Conservation (phyloP, 1,139 yeast genomes). For the Taphrina confusa region DNA sequence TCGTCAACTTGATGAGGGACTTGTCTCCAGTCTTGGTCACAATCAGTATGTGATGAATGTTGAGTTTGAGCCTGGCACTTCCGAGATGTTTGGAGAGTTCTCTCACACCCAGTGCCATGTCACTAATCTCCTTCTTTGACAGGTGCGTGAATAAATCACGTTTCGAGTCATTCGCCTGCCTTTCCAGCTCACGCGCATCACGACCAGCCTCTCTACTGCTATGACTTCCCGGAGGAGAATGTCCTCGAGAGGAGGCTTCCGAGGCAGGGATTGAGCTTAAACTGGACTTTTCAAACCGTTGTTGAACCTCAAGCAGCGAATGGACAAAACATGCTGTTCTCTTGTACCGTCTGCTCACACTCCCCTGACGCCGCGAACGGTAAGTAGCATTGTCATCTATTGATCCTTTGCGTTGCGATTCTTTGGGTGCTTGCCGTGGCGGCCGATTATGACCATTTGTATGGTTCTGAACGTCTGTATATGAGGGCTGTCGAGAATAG, state of each 20-base stretch:
- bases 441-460: constrained; percentile 1
- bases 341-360: constrained; percentile 27
- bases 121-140: constrained; percentile 49
- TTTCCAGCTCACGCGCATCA: constrained; percentile 7
- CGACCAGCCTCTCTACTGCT: neutral
- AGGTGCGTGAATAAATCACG: constrained; percentile 16
- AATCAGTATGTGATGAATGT: constrained; percentile 61
- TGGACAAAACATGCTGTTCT: constrained; percentile 33
- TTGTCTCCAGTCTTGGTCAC: constrained; percentile 71
- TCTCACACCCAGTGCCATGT: constrained; percentile 50
- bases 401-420: constrained; percentile 10
- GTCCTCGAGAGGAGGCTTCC: constrained; percentile 9
- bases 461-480: neutral
- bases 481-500: neutral
- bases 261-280: constrained; percentile 14
- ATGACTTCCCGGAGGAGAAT: neutral
- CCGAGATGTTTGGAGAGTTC: constrained; percentile 49
- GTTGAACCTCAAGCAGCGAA: constrained; percentile 24
- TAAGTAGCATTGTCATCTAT: neutral
- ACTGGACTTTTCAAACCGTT: constrained; percentile 14
- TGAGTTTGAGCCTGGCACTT: constrained; percentile 56
- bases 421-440: constrained; percentile 4
- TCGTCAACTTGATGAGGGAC: constrained; percentile 57
- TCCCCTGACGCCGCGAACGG: constrained; percentile 24
- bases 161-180: constrained; percentile 17